phyloP scores from a whole-genome alignment of 2,329 filamentous ascomycete species.

The Cladorrhinum sp. region DNA sequence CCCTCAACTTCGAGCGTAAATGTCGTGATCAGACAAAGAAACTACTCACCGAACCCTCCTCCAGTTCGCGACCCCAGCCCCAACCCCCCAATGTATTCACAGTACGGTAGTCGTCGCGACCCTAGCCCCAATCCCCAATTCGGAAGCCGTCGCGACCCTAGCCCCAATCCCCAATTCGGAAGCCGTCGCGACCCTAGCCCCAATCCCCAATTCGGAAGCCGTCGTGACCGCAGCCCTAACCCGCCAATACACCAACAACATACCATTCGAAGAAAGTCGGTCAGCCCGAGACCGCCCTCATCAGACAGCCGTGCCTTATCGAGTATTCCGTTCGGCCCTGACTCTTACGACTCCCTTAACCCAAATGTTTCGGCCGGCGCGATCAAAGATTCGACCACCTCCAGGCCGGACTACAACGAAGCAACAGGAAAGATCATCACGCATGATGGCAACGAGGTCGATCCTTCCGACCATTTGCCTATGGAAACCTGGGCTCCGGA shows the following conservation, averaged over 20 bases:
- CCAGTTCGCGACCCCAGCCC: slow-evolving; percentile 35
- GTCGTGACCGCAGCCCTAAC: slow-evolving; percentile 26
- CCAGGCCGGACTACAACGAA: slow-evolving; percentile 46
- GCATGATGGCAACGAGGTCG: slow-evolving; percentile 71
- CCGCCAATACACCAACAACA: slow-evolving; percentile 29
- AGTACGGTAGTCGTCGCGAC: slow-evolving; percentile 46
- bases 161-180: slow-evolving; percentile 38
- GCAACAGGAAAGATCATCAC: slow-evolving; percentile 69
- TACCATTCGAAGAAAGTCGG: slow-evolving; percentile 66
- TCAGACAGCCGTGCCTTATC: slow-evolving; percentile 52
- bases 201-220: slow-evolving; percentile 46
- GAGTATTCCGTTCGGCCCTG: slow-evolving; percentile 68
- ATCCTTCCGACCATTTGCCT: slow-evolving; percentile 77
- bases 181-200: slow-evolving; percentile 38
- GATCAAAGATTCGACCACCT: slow-evolving; percentile 31
- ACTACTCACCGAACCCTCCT: slow-evolving; percentile 41
- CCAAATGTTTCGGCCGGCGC: slow-evolving; percentile 47
- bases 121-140: slow-evolving; percentile 31
- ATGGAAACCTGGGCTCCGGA: slow-evolving; percentile 76
- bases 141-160: slow-evolving; percentile 44
- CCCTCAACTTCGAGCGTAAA: slow-evolving; percentile 29
- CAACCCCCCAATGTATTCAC: slow-evolving; percentile 26
- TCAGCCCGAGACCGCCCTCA: slow-evolving; percentile 64
- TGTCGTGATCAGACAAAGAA: slow-evolving; percentile 40
- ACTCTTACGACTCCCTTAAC: slow-evolving; percentile 72